Evolutionary conservation across 2,329 filamentous ascomycete species (phyloP), one percentile per base, ranked within the genome.

Genomic region (Colletotrichum kahawae): DNA sequence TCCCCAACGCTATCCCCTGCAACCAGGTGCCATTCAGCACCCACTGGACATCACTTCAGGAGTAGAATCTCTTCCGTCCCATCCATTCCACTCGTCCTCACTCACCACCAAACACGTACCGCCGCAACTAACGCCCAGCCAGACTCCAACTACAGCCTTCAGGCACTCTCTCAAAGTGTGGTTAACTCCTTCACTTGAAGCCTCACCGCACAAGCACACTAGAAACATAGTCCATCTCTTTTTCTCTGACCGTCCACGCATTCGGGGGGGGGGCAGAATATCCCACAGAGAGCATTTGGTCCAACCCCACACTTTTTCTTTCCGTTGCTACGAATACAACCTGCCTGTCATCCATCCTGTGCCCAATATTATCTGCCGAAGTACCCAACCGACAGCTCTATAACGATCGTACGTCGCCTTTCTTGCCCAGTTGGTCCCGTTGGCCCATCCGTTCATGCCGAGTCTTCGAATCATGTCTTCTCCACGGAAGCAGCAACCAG

Each of bases 401-500:
- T 18, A 14, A 24, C 14, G 5, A 64, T 24, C 21, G 36, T 43
- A 12, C 56, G 18, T 31, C 16, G 29, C 56, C 16, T 33, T 31
- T 31, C 12, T n/a, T 16, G n/a, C 29, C 24, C 29, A 59, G n/a
- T 12, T 16, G 31, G 16, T 59, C 27, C 56, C 56, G 56, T 59
- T n/a, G 31, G 16, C 24, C 43, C 18, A n/a, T 16, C 62, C 62
- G 34, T 62, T 24, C 14, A 71, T 71, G 67, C 24, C 21, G 21
- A 18, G 16, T 29, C 14, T 54, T 34, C 31, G 66, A 70, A 87
- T 76, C 79, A 92, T 92, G 90, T 86, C 90, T 80, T 92, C 91
- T 79, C 90, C 90, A 75, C 89, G 90, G 84, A 91, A 91, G 84
- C 89, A 90, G 79, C 90, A 92, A 80, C 91, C 91, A 48, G 91